A percentile compares a stretch with the other conserved stretches of the same genome.
phyloP scores from a whole-genome alignment of 2,329 filamentous ascomycete species.

The Cercospora citrullina region DNA sequence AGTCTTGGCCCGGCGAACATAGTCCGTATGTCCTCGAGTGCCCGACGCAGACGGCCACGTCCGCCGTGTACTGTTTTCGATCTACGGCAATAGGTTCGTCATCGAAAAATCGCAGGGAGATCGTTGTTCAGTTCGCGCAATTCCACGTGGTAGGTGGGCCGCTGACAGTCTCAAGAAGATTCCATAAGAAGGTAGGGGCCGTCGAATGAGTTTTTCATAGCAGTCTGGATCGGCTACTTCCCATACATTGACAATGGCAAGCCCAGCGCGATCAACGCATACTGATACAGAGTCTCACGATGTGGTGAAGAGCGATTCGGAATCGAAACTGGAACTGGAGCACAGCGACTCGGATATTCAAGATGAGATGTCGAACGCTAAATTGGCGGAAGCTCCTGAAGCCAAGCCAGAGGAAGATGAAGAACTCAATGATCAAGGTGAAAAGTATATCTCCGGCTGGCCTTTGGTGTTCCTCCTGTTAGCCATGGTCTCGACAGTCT shows the following conservation, averaged over 20 bases:
- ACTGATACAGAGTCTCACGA: neutral
- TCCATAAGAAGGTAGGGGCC: neutral
- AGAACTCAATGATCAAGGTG: neutral
- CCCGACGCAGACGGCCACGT: neutral
- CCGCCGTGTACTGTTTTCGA: neutral
- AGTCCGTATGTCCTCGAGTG: slow-evolving; percentile 2
- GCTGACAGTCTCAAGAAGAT: neutral
- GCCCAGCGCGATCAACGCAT: neutral
- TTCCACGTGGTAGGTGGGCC: neutral
- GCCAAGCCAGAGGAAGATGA: neutral
- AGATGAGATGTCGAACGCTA: neutral
- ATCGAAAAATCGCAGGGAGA: neutral
- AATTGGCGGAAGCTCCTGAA: neutral
- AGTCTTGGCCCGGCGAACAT: slow-evolving; percentile 3
- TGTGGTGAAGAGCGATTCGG: neutral
- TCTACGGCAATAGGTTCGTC: neutral
- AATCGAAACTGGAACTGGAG: neutral
- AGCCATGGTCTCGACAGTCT: slow-evolving; percentile 16
- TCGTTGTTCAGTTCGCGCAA: neutral
- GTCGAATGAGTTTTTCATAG: neutral
- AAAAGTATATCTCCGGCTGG: neutral
- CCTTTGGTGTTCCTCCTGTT: neutral
- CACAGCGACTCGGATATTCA: neutral
- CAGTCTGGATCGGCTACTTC: neutral
- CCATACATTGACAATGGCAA: neutral